Conservation (phyloP, 2,329 filamentous ascomycete species). For the Aspergillus fijiensis region DNA sequence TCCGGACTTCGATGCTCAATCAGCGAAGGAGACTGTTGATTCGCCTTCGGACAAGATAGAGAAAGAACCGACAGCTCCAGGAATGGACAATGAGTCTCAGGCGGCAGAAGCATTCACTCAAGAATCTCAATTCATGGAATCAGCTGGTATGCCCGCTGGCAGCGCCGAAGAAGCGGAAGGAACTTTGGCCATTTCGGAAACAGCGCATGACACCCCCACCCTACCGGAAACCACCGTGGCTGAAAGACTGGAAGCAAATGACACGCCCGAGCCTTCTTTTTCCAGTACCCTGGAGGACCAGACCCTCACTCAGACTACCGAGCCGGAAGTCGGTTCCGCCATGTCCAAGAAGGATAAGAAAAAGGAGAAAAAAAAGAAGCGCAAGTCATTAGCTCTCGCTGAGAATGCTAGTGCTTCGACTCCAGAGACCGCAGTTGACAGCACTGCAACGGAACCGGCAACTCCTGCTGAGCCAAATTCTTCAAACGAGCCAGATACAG, state of each 20-base stretch:
- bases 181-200: background rate
- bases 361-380: slow-evolving; percentile 41
- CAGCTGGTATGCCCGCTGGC: background rate
- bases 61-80: background rate
- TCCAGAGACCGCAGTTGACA: slow-evolving; percentile 14
- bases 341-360: slow-evolving; percentile 36
- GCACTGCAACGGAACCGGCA: background rate
- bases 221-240: background rate
- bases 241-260: background rate
- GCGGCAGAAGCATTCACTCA: background rate
- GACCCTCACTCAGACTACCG: slow-evolving; percentile 5
- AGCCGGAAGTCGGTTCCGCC: slow-evolving; percentile 12
- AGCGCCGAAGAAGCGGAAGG: background rate
- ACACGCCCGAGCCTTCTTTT: slow-evolving; percentile 3
- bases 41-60: background rate
- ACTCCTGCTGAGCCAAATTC: background rate
- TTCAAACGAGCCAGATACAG: background rate
- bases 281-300: slow-evolving; percentile 1
- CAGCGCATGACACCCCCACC: background rate
- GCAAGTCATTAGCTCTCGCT: slow-evolving; percentile 20
- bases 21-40: background rate
- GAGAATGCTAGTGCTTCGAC: slow-evolving; percentile 19
- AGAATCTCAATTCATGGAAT: background rate
- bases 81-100: background rate
- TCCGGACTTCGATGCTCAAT: background rate